A percentile compares a stretch with the other conserved stretches of the same genome.
Conservation (phyloP, 2,329 filamentous ascomycete species). For the Aspergillus nomiae region DNA sequence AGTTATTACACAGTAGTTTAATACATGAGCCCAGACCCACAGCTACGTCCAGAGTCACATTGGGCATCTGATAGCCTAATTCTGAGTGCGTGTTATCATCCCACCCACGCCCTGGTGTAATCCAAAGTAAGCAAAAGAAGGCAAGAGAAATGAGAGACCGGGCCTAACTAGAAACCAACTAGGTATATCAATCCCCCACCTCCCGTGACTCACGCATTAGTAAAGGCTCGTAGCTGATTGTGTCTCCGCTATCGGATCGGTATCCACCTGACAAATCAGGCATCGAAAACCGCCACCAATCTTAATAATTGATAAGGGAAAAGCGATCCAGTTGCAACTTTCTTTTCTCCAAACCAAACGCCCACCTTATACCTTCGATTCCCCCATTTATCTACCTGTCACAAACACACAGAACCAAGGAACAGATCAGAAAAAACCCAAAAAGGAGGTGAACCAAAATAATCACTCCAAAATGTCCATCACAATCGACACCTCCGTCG, state of each 20-base stretch:
- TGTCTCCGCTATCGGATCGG: not conserved
- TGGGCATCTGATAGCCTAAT: too few relatives aligned
- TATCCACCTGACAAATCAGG: conserved; percentile 3
- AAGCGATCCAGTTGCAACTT: not conserved
- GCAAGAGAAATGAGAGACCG: not conserved
- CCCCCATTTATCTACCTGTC: not conserved
- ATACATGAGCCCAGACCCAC: too few relatives aligned
- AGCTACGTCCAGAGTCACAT: too few relatives aligned
- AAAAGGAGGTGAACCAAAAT: not conserved
- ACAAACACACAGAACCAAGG: not conserved
- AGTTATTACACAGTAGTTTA: too few relatives aligned
- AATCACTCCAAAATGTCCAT: conserved; percentile 1
- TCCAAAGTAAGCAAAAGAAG: not conserved
- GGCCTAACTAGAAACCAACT: not conserved
- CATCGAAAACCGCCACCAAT: not conserved
- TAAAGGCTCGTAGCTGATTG: not conserved
- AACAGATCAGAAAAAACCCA: not conserved
- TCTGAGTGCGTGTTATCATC: too few relatives aligned
- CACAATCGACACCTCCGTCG: conserved; percentile 9
- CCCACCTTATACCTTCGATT: not conserved
- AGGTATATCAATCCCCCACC: not conserved
- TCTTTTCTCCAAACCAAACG: not conserved
- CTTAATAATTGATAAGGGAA: conserved; percentile 2
- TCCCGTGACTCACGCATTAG: not conserved
- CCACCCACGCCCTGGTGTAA: too few relatives aligned